Percentiles rank a stretch among this genome's conserved stretches.
Conservation (phyloP, 2,329 filamentous ascomycete genomes). For the Rutstroemia sp. region DNA sequence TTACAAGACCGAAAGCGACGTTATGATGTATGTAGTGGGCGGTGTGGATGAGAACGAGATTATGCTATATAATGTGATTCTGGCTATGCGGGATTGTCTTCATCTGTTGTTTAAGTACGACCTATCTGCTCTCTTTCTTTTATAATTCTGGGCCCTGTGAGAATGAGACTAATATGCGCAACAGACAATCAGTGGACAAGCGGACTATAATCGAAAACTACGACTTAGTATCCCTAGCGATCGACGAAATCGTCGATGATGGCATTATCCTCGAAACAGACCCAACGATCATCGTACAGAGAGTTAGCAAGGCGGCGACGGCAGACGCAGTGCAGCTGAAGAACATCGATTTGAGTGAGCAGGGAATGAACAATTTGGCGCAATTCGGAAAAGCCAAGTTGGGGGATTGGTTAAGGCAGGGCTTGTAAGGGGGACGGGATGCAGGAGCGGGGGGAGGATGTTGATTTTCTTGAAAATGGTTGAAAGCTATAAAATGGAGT, state of each 20-base stretch:
- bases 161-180: background rate
- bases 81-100: slow-evolving; percentile 83
- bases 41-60: slow-evolving; percentile 94
- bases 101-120: slow-evolving; percentile 86
- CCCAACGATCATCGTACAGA: slow-evolving; percentile 83
- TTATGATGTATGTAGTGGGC: slow-evolving; percentile 93
- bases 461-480: background rate
- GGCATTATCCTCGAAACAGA: slow-evolving; percentile 97
- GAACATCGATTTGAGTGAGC: slow-evolving; percentile 91
- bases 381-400: slow-evolving; percentile 90
- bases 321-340: slow-evolving; percentile 84
- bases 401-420: slow-evolving; percentile 83
- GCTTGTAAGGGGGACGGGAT: slow-evolving; percentile 45
- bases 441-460: background rate
- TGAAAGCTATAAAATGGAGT: slow-evolving; percentile 5
- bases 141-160: background rate
- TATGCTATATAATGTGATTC: slow-evolving; percentile 85
- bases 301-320: slow-evolving; percentile 85
- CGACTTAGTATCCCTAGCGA: slow-evolving; percentile 85
- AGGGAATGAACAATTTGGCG: slow-evolving; percentile 88
- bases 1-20: slow-evolving; percentile 96
- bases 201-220: slow-evolving; percentile 98
- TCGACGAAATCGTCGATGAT: slow-evolving; percentile 93
- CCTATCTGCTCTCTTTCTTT: background rate
- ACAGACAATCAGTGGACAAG: slow-evolving; percentile 91